These are phyloP conservation scores for Pichia sp. DNA, from an alignment of 1,139 yeast genomes.

Conservation along the genomic window DNA sequence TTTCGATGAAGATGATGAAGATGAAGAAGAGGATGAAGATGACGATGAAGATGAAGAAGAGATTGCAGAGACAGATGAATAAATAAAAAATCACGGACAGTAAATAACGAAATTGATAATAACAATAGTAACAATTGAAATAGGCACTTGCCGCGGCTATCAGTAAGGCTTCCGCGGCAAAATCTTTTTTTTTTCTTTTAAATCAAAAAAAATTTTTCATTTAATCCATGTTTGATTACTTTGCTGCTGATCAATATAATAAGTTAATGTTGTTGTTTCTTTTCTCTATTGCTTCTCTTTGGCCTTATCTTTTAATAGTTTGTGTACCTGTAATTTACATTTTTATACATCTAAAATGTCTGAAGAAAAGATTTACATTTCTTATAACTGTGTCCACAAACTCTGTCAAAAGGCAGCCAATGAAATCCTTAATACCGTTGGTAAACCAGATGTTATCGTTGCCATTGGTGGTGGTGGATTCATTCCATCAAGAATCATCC, in stretches of 20 bases:
- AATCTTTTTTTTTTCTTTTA: no score
- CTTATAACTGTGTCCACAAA: conserved; percentile 91
- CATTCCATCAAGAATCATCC: conserved; percentile 58
- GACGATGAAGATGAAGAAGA: conserved; percentile 3
- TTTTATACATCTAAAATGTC: conserved; percentile 18
- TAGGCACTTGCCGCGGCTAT: no score
- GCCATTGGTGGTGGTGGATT: conserved; percentile 76
- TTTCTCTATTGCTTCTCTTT: background rate
- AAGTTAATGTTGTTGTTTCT: no score
- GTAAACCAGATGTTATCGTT: conserved; percentile 62
- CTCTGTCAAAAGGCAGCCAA: conserved; percentile 82
- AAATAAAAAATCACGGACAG: background rate
- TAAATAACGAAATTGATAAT: background rate
- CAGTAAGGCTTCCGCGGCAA: no score
- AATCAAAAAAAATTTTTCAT: no score
- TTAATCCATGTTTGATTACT: no score
- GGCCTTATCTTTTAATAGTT: background rate
- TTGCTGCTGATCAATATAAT: no score
- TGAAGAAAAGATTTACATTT: conserved; percentile 62
- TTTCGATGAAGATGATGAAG: conserved; percentile 18
- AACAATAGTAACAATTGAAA: background rate
- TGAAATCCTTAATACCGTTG: conserved; percentile 52
- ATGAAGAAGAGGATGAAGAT: conserved; percentile 7
- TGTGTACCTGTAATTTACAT: background rate
- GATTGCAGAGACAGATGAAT: conserved; percentile 8